phyloP scores from a whole-genome alignment of 371 early-diverging fungal genomes.

The Umbelopsis sp. region DNA sequence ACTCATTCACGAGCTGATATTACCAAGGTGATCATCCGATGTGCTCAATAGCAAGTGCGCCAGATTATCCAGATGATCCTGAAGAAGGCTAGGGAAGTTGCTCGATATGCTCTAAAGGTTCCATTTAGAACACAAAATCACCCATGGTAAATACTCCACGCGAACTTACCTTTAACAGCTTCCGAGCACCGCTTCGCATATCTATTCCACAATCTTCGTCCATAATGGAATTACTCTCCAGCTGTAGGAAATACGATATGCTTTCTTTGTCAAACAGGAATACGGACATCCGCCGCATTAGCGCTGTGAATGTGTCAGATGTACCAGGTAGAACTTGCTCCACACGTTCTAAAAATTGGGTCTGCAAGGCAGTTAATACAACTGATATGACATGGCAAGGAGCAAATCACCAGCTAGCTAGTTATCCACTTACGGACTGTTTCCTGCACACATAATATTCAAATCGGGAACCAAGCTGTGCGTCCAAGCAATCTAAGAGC shows the following conservation, averaged over 20 bases:
- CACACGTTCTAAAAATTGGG: slow-evolving; percentile 65
- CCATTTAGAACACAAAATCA: background rate
- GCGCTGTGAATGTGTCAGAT: slow-evolving; percentile 69
- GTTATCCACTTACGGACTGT: background rate
- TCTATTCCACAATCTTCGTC: background rate
- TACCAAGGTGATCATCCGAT: background rate
- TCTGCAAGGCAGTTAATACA: slow-evolving; percentile 38
- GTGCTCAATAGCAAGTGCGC: slow-evolving; percentile 29
- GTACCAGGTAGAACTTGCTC: slow-evolving; percentile 61
- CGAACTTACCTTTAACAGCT: slow-evolving; percentile 16
- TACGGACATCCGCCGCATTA: slow-evolving; percentile 73
- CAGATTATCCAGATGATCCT: slow-evolving; percentile 39
- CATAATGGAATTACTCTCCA: slow-evolving; percentile 13
- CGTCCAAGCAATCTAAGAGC: slow-evolving; percentile 57
- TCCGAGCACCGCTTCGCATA: background rate
- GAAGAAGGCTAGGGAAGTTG: slow-evolving; percentile 48
- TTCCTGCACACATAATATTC: background rate
- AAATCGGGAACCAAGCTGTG: slow-evolving; percentile 7
- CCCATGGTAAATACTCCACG: background rate
- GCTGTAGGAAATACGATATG: slow-evolving; percentile 54
- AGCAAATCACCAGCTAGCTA: background rate
- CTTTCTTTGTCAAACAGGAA: slow-evolving; percentile 64
- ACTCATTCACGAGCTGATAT: background rate
- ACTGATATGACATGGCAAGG: background rate
- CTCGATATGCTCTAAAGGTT: slow-evolving; percentile 36